Evolutionary conservation across 2,329 filamentous ascomycete species (phyloP).

Genomic region (Dactylella cylindrospora): DNA sequence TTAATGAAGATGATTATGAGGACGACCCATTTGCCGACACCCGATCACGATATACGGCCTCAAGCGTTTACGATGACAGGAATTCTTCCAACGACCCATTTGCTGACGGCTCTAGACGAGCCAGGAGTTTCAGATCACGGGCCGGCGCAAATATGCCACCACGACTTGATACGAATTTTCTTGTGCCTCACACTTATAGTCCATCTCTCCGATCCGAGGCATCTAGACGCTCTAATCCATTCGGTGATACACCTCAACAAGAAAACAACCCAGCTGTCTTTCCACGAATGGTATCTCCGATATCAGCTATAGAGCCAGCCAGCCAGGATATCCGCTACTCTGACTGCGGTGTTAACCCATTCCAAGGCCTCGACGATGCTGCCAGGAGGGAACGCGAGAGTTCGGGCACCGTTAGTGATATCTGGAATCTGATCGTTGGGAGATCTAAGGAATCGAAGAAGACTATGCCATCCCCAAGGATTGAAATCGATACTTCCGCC

Average conservation of each 20-base stretch:
- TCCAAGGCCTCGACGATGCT: constrained; percentile 31
- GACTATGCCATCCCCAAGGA: constrained; percentile 21
- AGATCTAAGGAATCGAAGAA: constrained; percentile 5
- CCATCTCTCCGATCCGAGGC: too few relatives aligned
- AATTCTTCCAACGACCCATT: constrained; percentile 26
- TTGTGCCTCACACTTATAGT: too few relatives aligned
- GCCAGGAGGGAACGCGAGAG: constrained; percentile 33
- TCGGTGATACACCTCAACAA: constrained; percentile 15
- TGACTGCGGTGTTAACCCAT: constrained; percentile 41
- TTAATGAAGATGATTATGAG: constrained; percentile 9
- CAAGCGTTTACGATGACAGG: constrained; percentile 11
- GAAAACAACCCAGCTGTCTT: constrained; percentile 16
- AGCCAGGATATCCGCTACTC: constrained; percentile 40
- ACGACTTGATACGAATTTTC: too few relatives aligned
- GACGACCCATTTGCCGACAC: constrained; percentile 10
- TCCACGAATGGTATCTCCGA: constrained; percentile 1
- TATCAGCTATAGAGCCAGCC: constrained; percentile 12
- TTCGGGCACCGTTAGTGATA: constrained; percentile 28
- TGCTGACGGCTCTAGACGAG: too few relatives aligned
- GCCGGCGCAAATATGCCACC: too few relatives aligned
- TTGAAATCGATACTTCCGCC: constrained; percentile 21
- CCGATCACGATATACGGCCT: too few relatives aligned
- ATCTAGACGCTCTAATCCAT: constrained; percentile 29
- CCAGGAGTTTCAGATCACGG: too few relatives aligned
- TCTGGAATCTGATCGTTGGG: constrained; percentile 39